Percentiles rank a stretch among this genome's conserved stretches.
These are phyloP conservation scores for Paxillus involutus DNA, from an alignment of 768 basidiomycete species.

Conservation along the genomic window DNA sequence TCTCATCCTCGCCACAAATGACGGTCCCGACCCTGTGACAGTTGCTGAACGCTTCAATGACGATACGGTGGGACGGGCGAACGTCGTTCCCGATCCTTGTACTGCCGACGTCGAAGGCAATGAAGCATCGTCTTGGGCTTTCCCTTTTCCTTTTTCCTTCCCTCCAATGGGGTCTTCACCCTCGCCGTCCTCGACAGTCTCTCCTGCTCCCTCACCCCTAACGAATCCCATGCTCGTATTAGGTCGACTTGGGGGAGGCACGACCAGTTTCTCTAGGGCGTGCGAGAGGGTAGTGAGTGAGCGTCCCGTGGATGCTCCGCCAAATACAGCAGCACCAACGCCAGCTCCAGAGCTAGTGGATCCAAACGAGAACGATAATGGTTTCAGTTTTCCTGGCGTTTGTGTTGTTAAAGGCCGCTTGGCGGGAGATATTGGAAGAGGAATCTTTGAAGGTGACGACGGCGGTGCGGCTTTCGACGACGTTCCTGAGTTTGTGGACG, in stretches of 20 bases:
- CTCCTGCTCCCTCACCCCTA: conserved; percentile 13
- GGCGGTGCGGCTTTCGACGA: conserved; percentile 3
- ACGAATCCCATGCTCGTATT: conserved; percentile 74
- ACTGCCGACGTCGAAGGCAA: conserved; percentile 5
- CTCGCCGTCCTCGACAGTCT: neutral
- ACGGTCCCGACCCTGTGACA: conserved; percentile 7
- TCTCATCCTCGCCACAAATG: neutral
- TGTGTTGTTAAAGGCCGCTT: conserved; percentile 15
- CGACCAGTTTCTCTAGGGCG: conserved; percentile 69
- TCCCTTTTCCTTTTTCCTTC: conserved; percentile 13
- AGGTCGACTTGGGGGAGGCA: conserved; percentile 64
- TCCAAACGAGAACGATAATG: conserved; percentile 6
- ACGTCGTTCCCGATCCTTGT: conserved; percentile 8
- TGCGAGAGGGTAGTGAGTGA: conserved; percentile 65
- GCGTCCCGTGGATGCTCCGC: conserved; percentile 19
- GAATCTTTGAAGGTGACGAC: conserved; percentile 30
- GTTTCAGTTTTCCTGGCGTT: conserved; percentile 1
- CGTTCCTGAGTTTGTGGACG: conserved; percentile 7
- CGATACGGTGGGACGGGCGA: conserved; percentile 30
- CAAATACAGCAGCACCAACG: neutral
- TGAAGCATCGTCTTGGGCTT: conserved; percentile 23
- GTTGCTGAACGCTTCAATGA: conserved; percentile 29
- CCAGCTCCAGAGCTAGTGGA: neutral
- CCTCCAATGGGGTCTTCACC: conserved; percentile 3
- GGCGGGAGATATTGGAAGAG: conserved; percentile 20